Base-by-base conservation (phyloP, 2,329 filamentous ascomycete genomes). In the Diaporthe capsici region DNA sequence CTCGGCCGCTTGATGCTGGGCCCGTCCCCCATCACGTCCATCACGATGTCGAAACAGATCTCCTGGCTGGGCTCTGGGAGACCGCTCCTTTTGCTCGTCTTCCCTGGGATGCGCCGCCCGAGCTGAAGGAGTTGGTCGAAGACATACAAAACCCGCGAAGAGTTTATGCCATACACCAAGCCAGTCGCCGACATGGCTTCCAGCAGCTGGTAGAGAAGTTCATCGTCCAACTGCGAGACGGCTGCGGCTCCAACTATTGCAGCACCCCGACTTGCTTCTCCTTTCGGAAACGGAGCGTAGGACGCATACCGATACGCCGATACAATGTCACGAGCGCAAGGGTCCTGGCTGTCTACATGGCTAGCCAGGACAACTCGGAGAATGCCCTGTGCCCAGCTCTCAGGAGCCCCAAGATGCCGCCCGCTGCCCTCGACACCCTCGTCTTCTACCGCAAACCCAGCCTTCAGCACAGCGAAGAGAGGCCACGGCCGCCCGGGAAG, bases 321-420 rank as follows among this genome's bases (percentile, higher is more conserved):
- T 97, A 96, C 80, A 98, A 93, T 75, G 90, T 93, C 31, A 91
- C 95, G 61, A 98, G 95, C 80, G 95, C 95, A 12, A 91, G 95
- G 80, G 94, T 94, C 1, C 85, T 98, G 44, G 95, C 95, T 17
- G 90, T 94, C 74, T 94, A 94, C 80, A 88, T 98, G 70, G 94
- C 95, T 13, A 94, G 93, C 80, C 92, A 95, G 81, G 94, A 96
- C 79, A 91, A 97, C 78, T 92, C 95, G 0, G 92, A 94, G 77
- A 88, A 86, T 75, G 91, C 90, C 3, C 86, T 98, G 0, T 98
- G 95, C 68, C 88, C 88, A 1, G 82, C 85, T 31, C 82, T 91
- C 22, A 83, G 84, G 61, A 82, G 84, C 7, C 83, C 86, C 1
- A 85, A 84, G 68, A 83, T 84, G 22, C 83, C 86, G 0, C 85